Percentiles rank a stretch among this genome's conserved stretches.
phyloP scores from a whole-genome alignment of 139 green algal genomes.

The Haematococcus lacustris region DNA sequence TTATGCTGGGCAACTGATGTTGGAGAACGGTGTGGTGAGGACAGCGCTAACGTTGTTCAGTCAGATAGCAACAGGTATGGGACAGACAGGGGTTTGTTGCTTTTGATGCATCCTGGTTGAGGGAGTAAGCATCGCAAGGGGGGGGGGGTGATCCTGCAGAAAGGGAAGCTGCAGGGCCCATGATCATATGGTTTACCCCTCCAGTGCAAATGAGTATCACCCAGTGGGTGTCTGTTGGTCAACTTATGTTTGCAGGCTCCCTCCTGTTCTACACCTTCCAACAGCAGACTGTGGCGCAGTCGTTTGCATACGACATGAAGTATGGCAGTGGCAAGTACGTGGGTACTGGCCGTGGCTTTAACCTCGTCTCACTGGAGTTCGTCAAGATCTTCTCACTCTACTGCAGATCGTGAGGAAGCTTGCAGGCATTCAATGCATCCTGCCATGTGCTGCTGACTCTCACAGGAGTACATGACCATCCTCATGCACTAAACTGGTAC shows the following conservation, averaged over 20 bases:
- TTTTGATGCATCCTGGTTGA: too few species aligned
- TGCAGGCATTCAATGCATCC: not conserved
- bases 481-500: not conserved
- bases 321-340: slow-evolving; percentile 36
- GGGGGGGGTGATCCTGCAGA: too few species aligned
- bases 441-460: too few species aligned
- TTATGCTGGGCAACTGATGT: slow-evolving; percentile 39
- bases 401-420: slow-evolving; percentile 1
- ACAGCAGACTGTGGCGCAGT: slow-evolving; percentile 19
- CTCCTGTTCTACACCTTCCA: slow-evolving; percentile 52
- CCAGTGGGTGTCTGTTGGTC: too few species aligned
- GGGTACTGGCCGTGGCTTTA: slow-evolving; percentile 38
- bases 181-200: too few species aligned
- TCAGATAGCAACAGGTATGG: slow-evolving; percentile 20
- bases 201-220: too few species aligned
- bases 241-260: too few species aligned
- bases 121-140: too few species aligned
- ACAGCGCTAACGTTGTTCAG: slow-evolving; percentile 18
- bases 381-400: slow-evolving; percentile 38
- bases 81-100: too few species aligned
- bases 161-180: too few species aligned
- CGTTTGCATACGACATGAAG: slow-evolving; percentile 18
- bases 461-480: too few species aligned
- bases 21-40: slow-evolving; percentile 33
- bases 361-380: slow-evolving; percentile 40